phyloP scores from a whole-genome alignment of 73 alveolate genomes.

The Tetrahymena thermophila region DNA sequence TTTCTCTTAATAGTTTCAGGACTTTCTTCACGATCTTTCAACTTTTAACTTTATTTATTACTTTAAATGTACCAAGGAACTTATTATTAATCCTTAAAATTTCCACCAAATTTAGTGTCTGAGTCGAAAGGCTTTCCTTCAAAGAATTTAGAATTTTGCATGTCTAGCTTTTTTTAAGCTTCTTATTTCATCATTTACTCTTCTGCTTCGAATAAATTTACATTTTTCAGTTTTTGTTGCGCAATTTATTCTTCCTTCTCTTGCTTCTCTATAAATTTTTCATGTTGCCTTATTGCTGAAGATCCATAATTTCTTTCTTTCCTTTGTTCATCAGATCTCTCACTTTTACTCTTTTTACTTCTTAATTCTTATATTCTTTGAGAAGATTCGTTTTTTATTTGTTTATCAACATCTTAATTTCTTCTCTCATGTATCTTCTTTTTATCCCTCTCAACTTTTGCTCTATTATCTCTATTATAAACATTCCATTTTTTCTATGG shows the following conservation, averaged over 20 bases:
- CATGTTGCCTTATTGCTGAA: neutral
- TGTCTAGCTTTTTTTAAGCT: neutral
- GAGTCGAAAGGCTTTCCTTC: neutral
- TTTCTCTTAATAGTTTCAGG: neutral
- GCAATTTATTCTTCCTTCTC: neutral
- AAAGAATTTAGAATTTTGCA: neutral
- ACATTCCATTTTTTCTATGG: constrained; percentile 47
- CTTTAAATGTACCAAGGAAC: neutral
- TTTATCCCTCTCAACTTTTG: neutral
- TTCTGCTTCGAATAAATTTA: neutral
- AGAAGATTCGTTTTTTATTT: neutral
- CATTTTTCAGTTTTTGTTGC: neutral
- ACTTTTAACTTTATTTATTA: neutral
- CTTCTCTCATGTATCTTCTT: neutral
- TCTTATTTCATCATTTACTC: neutral
- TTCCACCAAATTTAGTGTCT: neutral
- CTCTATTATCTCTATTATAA: constrained; percentile 1
- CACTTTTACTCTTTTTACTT: neutral
- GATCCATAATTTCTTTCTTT: neutral
- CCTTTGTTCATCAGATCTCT: neutral
- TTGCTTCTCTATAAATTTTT: neutral
- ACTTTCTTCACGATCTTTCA: neutral
- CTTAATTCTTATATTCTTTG: neutral
- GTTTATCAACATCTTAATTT: neutral
- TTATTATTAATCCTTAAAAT: neutral